phyloP scores from a whole-genome alignment of 495 filamentous ascomycete genomes.

The Hyaloscypha bicolor region DNA sequence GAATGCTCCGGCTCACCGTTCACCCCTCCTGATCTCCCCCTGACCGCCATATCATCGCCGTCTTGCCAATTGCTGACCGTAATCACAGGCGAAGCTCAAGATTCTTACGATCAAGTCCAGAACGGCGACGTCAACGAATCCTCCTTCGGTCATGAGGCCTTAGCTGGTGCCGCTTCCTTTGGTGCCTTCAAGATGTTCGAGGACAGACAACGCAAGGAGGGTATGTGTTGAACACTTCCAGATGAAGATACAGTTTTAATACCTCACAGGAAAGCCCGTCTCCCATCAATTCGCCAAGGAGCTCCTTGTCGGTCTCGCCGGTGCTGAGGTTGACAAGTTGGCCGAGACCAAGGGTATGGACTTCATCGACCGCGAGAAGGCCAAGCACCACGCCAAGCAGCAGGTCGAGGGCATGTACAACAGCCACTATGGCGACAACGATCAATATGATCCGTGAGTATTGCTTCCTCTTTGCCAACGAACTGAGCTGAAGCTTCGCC shows the following conservation, averaged over 20 bases:
- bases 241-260: background rate
- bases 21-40: background rate
- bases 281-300: conserved; percentile 80
- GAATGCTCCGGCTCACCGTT: background rate
- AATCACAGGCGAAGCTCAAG: conserved; percentile 35
- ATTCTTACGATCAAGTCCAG: conserved; percentile 59
- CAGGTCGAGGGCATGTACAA: conserved; percentile 66
- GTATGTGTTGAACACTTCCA: conserved; percentile 39
- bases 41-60: background rate
- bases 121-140: conserved; percentile 45
- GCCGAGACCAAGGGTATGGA: conserved; percentile 79
- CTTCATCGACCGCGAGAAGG: conserved; percentile 64
- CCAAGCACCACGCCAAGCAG: conserved; percentile 66
- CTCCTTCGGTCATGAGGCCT: conserved; percentile 70
- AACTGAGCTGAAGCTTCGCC: background rate
- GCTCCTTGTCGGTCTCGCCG: conserved; percentile 68
- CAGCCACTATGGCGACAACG: conserved; percentile 51
- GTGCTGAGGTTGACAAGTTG: conserved; percentile 76
- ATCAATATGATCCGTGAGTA: conserved; percentile 55
- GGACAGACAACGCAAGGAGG: conserved; percentile 71
- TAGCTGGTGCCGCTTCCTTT: conserved; percentile 78
- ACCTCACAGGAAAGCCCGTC: conserved; percentile 62
- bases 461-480: background rate
- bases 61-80: conserved; percentile 9
- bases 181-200: conserved; percentile 81